Percentiles rank a stretch among this genome's conserved stretches.
These are phyloP conservation scores for Alloascoidea africana DNA, from an alignment of 805 yeast species.

Conservation along the genomic window DNA sequence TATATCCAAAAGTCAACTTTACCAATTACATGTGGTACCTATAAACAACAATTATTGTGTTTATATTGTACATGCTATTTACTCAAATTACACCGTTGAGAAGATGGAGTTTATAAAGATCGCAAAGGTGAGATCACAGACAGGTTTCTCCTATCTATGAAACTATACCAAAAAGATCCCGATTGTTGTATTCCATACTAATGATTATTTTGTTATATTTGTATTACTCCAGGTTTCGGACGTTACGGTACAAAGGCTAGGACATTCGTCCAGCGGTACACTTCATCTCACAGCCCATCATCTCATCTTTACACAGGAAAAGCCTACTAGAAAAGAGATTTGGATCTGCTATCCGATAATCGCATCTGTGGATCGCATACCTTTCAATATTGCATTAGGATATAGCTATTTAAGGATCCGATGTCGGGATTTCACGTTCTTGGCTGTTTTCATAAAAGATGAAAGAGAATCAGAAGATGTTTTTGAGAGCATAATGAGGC, in stretches of 20 bases:
- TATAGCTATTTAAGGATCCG: conserved; percentile 26
- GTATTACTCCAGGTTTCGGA: conserved; percentile 23
- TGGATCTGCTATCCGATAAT: conserved; percentile 91
- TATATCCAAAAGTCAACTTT: too few relatives aligned
- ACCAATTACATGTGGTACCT: too few relatives aligned
- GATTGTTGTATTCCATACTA: conserved; percentile 10
- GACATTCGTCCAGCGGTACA: conserved; percentile 38
- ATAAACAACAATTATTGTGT: too few relatives aligned
- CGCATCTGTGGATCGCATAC: conserved; percentile 34
- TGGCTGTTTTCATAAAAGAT: conserved; percentile 59
- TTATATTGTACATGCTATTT: too few relatives aligned
- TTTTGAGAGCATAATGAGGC: conserved; percentile 50
- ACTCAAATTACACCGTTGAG: conserved; percentile 3
- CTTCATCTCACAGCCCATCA: conserved; percentile 66
- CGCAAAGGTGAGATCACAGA: conserved; percentile 24
- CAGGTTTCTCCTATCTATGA: background rate
- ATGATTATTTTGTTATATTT: conserved; percentile 5
- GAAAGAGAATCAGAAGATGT: conserved; percentile 52
- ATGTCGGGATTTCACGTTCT: conserved; percentile 74
- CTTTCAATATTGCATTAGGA: conserved; percentile 3
- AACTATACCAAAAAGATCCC: conserved; percentile 1
- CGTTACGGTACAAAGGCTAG: conserved; percentile 43
- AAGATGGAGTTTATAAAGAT: conserved; percentile 41
- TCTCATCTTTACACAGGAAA: conserved; percentile 37
- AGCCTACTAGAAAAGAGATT: conserved; percentile 36